Evolutionary conservation across 1,284 basidiomycete genomes (phyloP).

Genomic region (Butyriboletus appendiculatus): DNA sequence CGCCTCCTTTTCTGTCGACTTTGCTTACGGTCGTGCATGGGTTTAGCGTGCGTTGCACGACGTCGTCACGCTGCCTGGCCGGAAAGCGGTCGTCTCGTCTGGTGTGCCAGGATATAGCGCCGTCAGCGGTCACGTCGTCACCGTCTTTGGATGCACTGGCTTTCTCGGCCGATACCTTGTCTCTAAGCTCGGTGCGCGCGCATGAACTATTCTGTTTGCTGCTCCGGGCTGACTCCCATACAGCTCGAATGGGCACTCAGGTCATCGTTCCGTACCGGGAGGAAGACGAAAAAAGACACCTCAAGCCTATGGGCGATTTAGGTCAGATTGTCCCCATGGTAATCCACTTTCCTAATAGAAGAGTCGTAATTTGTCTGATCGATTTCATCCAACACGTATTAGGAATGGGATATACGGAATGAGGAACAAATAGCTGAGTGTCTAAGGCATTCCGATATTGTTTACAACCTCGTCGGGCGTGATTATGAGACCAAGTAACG

Average conservation of each 20-base stretch:
- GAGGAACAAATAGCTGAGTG: conserved; percentile 86
- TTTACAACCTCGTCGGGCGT: conserved; percentile 36
- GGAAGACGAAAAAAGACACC: conserved; percentile 89
- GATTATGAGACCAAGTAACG: conserved; percentile 76
- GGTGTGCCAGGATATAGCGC: conserved; percentile 88
- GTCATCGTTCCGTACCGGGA: conserved; percentile 96
- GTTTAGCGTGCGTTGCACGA: conserved; percentile 71
- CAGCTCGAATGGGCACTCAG: conserved; percentile 90
- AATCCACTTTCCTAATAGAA: conserved; percentile 10
- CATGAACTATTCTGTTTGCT: background rate
- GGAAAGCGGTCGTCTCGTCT: conserved; percentile 68
- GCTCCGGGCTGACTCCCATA: conserved; percentile 9
- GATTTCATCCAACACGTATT: conserved; percentile 21
- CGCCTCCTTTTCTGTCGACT: background rate
- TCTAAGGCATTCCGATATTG: conserved; percentile 93
- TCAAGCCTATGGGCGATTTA: conserved; percentile 94
- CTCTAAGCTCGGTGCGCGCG: conserved; percentile 77
- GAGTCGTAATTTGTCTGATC: conserved; percentile 26
- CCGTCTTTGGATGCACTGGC: conserved; percentile 96
- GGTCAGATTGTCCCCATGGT: conserved; percentile 97
- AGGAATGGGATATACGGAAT: conserved; percentile 74
- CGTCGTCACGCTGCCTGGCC: conserved; percentile 58
- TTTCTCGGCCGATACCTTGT: conserved; percentile 96
- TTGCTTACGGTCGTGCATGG: background rate
- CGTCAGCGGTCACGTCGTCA: conserved; percentile 87